These are phyloP conservation scores for Debaryomyces udenii DNA, from an alignment of 1,139 yeast species.

Conservation along the genomic window DNA sequence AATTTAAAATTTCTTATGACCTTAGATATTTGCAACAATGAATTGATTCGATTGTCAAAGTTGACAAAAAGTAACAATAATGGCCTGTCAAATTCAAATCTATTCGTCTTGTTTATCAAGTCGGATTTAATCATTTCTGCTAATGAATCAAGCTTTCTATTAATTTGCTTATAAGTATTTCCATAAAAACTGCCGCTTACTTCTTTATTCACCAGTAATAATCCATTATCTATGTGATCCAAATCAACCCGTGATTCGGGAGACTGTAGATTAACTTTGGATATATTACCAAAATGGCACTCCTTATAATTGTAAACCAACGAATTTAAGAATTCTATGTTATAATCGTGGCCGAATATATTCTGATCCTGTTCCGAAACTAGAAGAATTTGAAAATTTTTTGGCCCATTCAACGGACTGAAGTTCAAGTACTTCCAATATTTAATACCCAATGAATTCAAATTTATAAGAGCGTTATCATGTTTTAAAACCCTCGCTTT, in stretches of 20 bases:
- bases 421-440: constrained; percentile 63
- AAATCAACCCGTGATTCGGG: constrained; percentile 37
- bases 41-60: constrained; percentile 46
- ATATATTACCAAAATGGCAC: constrained; percentile 51
- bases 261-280: constrained; percentile 34
- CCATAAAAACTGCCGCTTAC: constrained; percentile 25
- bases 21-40: constrained; percentile 51
- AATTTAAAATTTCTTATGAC: constrained; percentile 52
- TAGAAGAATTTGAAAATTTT: constrained; percentile 57
- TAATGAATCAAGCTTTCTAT: constrained; percentile 31
- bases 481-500: constrained; percentile 36
- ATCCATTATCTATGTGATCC: constrained; percentile 37
- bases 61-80: constrained; percentile 51
- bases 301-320: constrained; percentile 48
- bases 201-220: constrained; percentile 31
- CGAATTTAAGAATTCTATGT: constrained; percentile 41
- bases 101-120: constrained; percentile 44
- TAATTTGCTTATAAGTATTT: constrained; percentile 33
- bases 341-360: constrained; percentile 19
- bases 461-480: constrained; percentile 32
- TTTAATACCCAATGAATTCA: constrained; percentile 40
- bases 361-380: constrained; percentile 35
- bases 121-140: constrained; percentile 43
- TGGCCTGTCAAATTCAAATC: constrained; percentile 49
- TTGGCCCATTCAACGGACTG: constrained; percentile 52